Evolutionary conservation across 331 rosid species (phyloP).

Genomic region (Arachis monticola): DNA sequence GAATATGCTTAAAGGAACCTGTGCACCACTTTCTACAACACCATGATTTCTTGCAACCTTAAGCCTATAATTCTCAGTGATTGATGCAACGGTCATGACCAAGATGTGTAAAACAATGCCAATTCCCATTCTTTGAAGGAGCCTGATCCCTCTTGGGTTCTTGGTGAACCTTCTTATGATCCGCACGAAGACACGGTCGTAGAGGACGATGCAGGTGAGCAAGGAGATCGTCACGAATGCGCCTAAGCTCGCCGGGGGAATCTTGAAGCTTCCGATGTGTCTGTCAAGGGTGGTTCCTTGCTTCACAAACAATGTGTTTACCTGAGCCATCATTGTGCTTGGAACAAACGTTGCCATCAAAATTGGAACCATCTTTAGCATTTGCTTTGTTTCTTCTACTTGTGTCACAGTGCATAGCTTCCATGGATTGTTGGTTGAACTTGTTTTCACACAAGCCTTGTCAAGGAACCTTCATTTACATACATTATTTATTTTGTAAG

Average conservation of each 20-base stretch:
- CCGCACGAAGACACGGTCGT: too few relatives aligned
- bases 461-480: constrained; percentile 61
- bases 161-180: too few relatives aligned
- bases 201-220: constrained; percentile 37
- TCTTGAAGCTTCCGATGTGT: constrained; percentile 60
- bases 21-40: too few relatives aligned
- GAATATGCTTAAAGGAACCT: too few relatives aligned
- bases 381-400: constrained; percentile 91
- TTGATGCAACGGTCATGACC: too few relatives aligned
- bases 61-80: too few relatives aligned
- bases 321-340: constrained; percentile 62
- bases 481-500: not conserved
- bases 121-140: constrained; percentile 57
- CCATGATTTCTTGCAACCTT: too few relatives aligned
- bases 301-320: constrained; percentile 68
- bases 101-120: too few relatives aligned
- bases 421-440: constrained; percentile 60
- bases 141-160: constrained; percentile 57
- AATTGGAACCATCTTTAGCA: constrained; percentile 78
- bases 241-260: constrained; percentile 75
- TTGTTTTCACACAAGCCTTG: constrained; percentile 67
- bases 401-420: constrained; percentile 71
- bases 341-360: constrained; percentile 69
- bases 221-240: constrained; percentile 78
- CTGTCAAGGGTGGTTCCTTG: constrained; percentile 82